Percentiles rank a stretch among this genome's conserved stretches.
These are phyloP conservation scores for Coprinellus aureogranulatus DNA, from an alignment of 768 basidiomycete species.

Conservation along the genomic window DNA sequence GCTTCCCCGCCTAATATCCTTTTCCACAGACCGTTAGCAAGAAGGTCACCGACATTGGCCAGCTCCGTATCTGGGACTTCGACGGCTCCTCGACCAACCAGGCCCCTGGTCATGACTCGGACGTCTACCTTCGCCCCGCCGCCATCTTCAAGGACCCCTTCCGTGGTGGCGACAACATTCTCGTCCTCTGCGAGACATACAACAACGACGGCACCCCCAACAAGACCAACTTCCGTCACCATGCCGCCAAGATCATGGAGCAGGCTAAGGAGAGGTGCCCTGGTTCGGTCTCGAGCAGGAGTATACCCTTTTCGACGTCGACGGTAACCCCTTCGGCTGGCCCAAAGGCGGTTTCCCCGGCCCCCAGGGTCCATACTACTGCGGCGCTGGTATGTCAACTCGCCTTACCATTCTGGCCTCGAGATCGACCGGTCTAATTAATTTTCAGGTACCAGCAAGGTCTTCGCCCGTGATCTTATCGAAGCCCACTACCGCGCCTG, in stretches of 20 bases:
- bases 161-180: conserved; percentile 97
- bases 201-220: conserved; percentile 99
- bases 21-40: conserved; percentile 73
- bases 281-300: conserved; percentile 99
- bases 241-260: conserved; percentile 95
- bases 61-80: conserved; percentile 98
- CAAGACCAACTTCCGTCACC: conserved; percentile 92
- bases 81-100: conserved; percentile 98
- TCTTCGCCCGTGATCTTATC: conserved; percentile 96
- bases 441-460: conserved; percentile 83
- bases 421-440: conserved; percentile 15
- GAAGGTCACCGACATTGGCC: conserved; percentile 81
- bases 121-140: conserved; percentile 95
- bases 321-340: conserved; percentile 92
- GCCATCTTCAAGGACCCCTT: conserved; percentile 99
- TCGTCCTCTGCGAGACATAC: conserved; percentile 96
- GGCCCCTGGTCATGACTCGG: conserved; percentile 92
- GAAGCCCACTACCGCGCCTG: conserved; percentile 99
- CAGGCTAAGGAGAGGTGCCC: conserved; percentile 75
- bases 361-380: conserved; percentile 99
- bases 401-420: neutral
- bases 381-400: conserved; percentile 79
- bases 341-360: conserved; percentile 99
- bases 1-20: conserved; percentile 8
- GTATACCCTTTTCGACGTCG: conserved; percentile 94